Evolutionary conservation across 345 rosid species (phyloP), one percentile per base, ranked within the genome.

Genomic region (Populus simonii): DNA sequence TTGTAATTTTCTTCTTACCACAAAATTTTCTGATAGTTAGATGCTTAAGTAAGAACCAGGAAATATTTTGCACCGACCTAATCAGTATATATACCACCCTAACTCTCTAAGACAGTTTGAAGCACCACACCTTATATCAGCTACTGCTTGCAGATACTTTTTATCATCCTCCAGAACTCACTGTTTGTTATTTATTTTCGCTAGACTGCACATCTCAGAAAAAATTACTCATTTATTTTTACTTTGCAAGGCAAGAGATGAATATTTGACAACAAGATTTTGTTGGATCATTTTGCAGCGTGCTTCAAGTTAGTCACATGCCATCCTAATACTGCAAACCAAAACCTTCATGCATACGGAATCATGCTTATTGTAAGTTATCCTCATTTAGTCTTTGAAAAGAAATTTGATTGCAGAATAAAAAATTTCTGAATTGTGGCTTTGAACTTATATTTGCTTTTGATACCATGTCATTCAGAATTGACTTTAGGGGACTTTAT

Each of bases 291-390:
- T 88, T 68, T 83, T 84, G 86, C 94, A 93, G 99, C 88, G 36
- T 96, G 99, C 83, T 91, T 85, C 85, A 91, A 86, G 90, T 83
- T 93, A 83, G 88, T 90, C 74, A 88, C 93, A 20, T 93, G 98
- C 74, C 75, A 89, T 75, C 86, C 96, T 47, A 89, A 85, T 20
- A 81, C 93, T 11, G 84, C 87, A 31, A 90, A 82, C 83, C 98
- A 96, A 82, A 91, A 93, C 84, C 85, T 96, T 77, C 93, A 89
- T 78, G 92, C 89, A 17, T 90, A 91, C 69, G 99, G 99, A 39
- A 72, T 90, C 86, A 86, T 96, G 90, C 87, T 93, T 73, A 88
- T 96, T 33, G 99, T 93, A 89, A 88, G 99, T 84, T 18, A 78
- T 47, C 41, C 3, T 23, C 16, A 17, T 38, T 17, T 43, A 13